phyloP scores from a whole-genome alignment of 1,284 basidiomycete species.

The Cronartium quercuum region DNA sequence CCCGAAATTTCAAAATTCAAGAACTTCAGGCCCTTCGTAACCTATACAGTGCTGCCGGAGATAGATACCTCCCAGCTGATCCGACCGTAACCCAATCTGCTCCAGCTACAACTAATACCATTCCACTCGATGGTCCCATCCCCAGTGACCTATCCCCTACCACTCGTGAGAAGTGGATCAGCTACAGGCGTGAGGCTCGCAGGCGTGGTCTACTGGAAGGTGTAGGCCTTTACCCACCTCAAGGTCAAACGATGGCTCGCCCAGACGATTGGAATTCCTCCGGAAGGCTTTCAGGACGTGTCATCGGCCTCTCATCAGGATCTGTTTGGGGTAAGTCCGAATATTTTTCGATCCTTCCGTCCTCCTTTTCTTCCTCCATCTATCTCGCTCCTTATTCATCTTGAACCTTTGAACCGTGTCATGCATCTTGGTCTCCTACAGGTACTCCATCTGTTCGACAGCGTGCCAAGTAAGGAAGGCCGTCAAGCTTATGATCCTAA shows the following conservation, averaged over 20 bases:
- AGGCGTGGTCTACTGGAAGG: not conserved
- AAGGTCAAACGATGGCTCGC: not conserved
- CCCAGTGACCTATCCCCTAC: not conserved
- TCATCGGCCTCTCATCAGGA: not conserved
- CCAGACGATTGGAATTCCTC: conserved; percentile 13
- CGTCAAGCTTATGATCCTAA: not conserved
- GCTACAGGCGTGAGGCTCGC: conserved; percentile 9
- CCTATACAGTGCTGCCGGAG: conserved; percentile 6
- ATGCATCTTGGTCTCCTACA: not conserved
- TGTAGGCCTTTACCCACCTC: conserved; percentile 5
- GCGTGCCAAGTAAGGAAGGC: conserved; percentile 18
- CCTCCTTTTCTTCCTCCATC: not conserved
- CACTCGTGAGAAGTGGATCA: conserved; percentile 2
- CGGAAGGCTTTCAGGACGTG: conserved; percentile 1
- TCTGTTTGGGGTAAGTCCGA: not conserved
- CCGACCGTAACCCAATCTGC: not conserved
- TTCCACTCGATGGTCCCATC: not conserved
- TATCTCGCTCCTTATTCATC: not conserved
- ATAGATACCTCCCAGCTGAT: conserved; percentile 15
- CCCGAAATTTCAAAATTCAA: conserved; percentile 29
- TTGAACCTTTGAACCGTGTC: not conserved
- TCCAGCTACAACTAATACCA: not conserved
- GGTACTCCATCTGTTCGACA: conserved; percentile 19
- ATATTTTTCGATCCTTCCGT: not conserved
- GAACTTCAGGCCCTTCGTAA: conserved; percentile 16